Base-by-base conservation (phyloP, 2,329 filamentous ascomycete species). In the Trichophyton mentagrophytes region DNA sequence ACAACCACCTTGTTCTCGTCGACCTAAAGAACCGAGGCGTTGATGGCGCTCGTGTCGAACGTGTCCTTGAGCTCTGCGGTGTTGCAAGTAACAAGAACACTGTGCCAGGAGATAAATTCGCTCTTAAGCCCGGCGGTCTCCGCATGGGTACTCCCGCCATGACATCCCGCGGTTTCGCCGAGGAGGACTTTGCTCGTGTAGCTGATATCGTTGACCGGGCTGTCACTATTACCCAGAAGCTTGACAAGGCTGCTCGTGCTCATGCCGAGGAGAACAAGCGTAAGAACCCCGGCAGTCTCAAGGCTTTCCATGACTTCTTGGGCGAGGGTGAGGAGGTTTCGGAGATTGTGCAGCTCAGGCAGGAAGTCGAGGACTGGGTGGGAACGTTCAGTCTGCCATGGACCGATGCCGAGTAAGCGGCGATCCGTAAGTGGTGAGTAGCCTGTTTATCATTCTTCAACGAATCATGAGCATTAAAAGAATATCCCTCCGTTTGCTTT, bases 11-110 rank as follows among this genome's bases (percentile, higher is more conserved):
- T 82, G 91, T 99, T 57, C 86, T 99, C 61, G 78, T 99, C 64
- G 93, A 99, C 76, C 85, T 99, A 66, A 91, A 95, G 74, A 85
- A 90, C 71, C 84, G 89, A 73, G 82, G 79, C 65, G 85, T 99
- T 17, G 93, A 99, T 70, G 93, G 93, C 70, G 93, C 93, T 25
- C 86, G 91, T 59, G 90, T 96, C 13, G 91, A 96, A 78, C 86
- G 90, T 55, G 85, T 96, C 15, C 82, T 96, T 25, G 91, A 96
- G 73, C 84, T 95, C 55, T 90, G 95, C 66, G 92, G 92, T 68
- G 92, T 97, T 59, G 93, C 93, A n/a, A 88, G 89, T 72, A 99
- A 99, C 82, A 99, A 99, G 82, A 99, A 99, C 79, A 96, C 93
- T 6, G 92, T 96, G 0, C 93, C 93, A 0, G 93, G 92, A 49